These are phyloP conservation scores for Loxodes magnus DNA, from an alignment of 73 alveolate species.

Conservation along the genomic window DNA sequence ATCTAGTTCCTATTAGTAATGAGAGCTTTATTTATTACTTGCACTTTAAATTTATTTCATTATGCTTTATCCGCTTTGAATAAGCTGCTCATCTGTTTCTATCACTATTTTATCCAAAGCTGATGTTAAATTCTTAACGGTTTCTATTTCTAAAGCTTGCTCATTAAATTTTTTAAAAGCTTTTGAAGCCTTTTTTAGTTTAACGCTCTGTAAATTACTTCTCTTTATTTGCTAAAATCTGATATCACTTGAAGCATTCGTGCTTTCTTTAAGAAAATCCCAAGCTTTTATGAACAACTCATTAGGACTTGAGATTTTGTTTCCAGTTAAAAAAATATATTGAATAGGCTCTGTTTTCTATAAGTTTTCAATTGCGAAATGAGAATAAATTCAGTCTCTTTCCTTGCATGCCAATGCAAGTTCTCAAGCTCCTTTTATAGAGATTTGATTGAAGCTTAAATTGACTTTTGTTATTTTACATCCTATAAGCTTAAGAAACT, in stretches of 20 bases:
- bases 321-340: neutral
- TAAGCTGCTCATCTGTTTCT: neutral
- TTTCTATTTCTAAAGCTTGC: neutral
- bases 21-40: neutral
- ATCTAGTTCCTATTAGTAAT: neutral
- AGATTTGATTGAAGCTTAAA: slow-evolving; percentile 1
- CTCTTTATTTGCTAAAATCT: neutral
- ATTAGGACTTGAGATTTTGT: neutral
- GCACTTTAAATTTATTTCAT: neutral
- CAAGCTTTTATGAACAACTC: slow-evolving; percentile 9
- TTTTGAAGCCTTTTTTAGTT: neutral
- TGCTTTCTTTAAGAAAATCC: neutral
- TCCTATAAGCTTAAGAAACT: too few relatives aligned
- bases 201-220: neutral
- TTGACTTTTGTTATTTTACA: slow-evolving; percentile 2
- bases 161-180: neutral
- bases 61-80: too few relatives aligned
- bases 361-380: too few relatives aligned
- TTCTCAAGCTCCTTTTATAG: slow-evolving; percentile 10
- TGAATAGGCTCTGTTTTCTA: neutral
- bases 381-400: slow-evolving; percentile 1
- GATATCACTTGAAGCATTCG: neutral
- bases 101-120: neutral
- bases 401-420: neutral
- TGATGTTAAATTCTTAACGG: neutral